Conservation (phyloP, 495 filamentous ascomycete genomes). For the Penicillium odoratum region DNA sequence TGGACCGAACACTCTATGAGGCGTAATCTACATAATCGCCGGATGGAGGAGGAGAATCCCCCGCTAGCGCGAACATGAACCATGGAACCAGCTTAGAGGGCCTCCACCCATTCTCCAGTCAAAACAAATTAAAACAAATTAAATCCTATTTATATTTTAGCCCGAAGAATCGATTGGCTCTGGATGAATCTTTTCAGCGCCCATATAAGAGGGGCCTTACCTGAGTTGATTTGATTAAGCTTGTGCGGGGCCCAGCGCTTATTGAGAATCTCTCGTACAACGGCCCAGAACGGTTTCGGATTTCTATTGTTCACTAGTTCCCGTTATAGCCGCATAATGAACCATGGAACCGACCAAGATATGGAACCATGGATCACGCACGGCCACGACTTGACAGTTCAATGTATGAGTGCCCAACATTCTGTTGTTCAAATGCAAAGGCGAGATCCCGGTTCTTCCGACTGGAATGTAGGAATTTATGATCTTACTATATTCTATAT, state of each 20-base stretch:
- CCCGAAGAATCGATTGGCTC: slow-evolving; percentile 26
- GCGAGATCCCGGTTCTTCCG: slow-evolving; percentile 3
- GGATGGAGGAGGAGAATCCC: not conserved
- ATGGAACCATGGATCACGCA: slow-evolving; percentile 2
- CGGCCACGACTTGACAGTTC: slow-evolving; percentile 1
- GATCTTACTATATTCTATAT: too few relatives aligned
- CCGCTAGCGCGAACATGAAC: not conserved
- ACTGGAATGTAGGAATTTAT: not conserved
- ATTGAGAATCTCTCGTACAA: not conserved
- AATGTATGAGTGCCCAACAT: slow-evolving; percentile 26
- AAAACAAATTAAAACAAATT: not conserved
- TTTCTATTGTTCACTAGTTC: not conserved
- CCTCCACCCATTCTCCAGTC: not conserved
- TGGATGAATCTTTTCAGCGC: slow-evolving; percentile 28
- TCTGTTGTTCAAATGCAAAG: slow-evolving; percentile 6
- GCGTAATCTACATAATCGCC: not conserved
- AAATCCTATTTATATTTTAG: not conserved
- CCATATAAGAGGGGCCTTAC: slow-evolving; percentile 16
- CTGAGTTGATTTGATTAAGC: slow-evolving; percentile 16
- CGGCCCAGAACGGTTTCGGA: slow-evolving; percentile 1
- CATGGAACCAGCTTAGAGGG: slow-evolving; percentile 3
- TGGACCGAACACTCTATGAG: not conserved
- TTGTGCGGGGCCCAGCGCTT: slow-evolving; percentile 14
- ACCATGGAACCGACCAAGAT: slow-evolving; percentile 22
- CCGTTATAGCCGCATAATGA: slow-evolving; percentile 23